Evolutionary conservation across 2,329 filamentous ascomycete genomes (phyloP).

Genomic region (Trichocomaceae sp.): DNA sequence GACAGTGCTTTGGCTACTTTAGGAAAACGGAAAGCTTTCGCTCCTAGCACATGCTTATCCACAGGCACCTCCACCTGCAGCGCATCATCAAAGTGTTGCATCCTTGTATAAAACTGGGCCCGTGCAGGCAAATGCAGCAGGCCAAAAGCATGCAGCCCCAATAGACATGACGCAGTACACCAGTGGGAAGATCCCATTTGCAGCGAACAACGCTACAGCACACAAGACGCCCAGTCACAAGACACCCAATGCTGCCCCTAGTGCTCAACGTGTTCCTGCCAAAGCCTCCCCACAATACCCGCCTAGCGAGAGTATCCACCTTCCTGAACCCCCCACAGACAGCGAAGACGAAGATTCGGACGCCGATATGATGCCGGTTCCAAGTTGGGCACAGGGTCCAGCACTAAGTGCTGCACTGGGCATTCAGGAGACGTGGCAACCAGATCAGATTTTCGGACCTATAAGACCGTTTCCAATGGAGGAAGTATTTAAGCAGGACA

Average conservation of each 20-base stretch:
- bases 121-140: conserved; percentile 35
- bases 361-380: conserved; percentile 55
- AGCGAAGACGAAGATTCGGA: conserved; percentile 78
- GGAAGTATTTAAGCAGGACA: conserved; percentile 87
- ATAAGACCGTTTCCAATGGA: conserved; percentile 89
- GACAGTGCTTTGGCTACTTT: neutral
- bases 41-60: conserved; percentile 34
- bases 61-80: conserved; percentile 22
- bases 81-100: conserved; percentile 24
- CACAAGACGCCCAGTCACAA: conserved; percentile 58
- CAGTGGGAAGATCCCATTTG: conserved; percentile 84
- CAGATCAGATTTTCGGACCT: conserved; percentile 89
- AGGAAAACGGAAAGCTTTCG: conserved; percentile 35
- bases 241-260: conserved; percentile 39
- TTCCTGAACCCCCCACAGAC: conserved; percentile 93
- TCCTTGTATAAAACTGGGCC: conserved; percentile 31
- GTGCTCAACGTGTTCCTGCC: conserved; percentile 31
- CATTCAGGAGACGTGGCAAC: conserved; percentile 63
- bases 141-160: conserved; percentile 52
- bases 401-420: conserved; percentile 69
- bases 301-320: conserved; percentile 81
- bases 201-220: conserved; percentile 55
- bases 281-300: conserved; percentile 77
- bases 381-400: conserved; percentile 84
- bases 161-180: conserved; percentile 82